phyloP scores from a whole-genome alignment of 2,329 filamentous ascomycete genomes.

The Byssoonygena ceratinophila region DNA sequence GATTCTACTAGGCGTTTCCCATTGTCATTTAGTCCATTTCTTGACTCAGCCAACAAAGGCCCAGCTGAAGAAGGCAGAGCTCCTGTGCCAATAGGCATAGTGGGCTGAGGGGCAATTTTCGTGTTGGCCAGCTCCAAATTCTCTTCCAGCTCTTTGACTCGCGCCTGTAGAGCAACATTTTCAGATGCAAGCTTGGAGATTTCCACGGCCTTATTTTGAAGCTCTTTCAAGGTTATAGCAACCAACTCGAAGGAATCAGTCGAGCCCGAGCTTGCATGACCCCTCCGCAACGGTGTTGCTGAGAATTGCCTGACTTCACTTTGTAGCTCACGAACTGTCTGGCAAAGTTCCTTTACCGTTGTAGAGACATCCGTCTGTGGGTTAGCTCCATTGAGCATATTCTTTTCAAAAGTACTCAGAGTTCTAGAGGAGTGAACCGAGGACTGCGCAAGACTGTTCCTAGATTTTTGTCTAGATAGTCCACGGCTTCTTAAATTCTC shows the following conservation, averaged over 20 bases:
- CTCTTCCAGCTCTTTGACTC: slow-evolving; percentile 2
- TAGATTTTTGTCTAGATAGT: not conserved
- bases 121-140: not conserved
- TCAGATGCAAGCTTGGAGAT: slow-evolving; percentile 7
- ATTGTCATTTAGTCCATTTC: slow-evolving; percentile 2
- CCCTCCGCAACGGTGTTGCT: not conserved
- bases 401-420: not conserved
- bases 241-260: slow-evolving; percentile 8
- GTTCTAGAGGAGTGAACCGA: not conserved
- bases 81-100: not conserved
- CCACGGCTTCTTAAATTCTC: not conserved
- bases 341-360: slow-evolving; percentile 6
- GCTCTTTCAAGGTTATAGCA: slow-evolving; percentile 14
- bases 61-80: not conserved
- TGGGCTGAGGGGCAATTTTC: not conserved
- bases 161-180: slow-evolving; percentile 7
- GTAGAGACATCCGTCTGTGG: not conserved
- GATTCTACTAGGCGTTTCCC: slow-evolving; percentile 1
- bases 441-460: not conserved
- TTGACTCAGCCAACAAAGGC: not conserved
- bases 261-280: not conserved
- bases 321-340: slow-evolving; percentile 9
- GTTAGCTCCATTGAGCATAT: not conserved
- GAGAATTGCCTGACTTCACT: slow-evolving; percentile 3
- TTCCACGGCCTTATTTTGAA: slow-evolving; percentile 8